Evolutionary conservation across 2,329 filamentous ascomycete species (phyloP), one percentile per base, ranked within the genome.

Genomic region (Xylaria sp.): DNA sequence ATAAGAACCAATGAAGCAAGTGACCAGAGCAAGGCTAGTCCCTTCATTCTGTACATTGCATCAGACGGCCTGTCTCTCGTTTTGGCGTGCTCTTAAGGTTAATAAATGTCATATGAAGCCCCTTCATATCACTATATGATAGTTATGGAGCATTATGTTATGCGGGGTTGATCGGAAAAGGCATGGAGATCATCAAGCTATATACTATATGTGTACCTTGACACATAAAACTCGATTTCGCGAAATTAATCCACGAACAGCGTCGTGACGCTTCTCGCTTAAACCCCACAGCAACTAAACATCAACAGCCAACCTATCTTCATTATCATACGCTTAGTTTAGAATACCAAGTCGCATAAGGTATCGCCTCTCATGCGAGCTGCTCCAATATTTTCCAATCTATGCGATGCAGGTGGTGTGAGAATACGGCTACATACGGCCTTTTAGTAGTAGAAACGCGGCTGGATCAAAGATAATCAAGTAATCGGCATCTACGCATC

Each of bases 191-290:
- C 25, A 27, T 27, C 62, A 42, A 65, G 32, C 37, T 6, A n/a
- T n/a, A n/a, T n/a, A n/a, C n/a, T n/a, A n/a, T 25, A 48, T 16
- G 2, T 48, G 13, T 40, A 27, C 47, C 10, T 47, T 47, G 23
- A 21, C 32, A 23, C 51, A 42, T 48, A 25, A 50, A n/a, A 27
- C 8, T 42, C 57, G 3, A 58, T 35, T 35, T 42, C 27, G 18
- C n/a, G 47, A 13, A 65, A 42, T 69, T 69, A 62, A 62, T 69
- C 66, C 66, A 69, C 66, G 66, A 69, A 66, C 66, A 53, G 47
- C 25, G 25, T 65, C 27, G 66, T 29, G 37, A 47, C 32, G 29
- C 44, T 51, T 35, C 42, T 50, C 50, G 35, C 40, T 25, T 18
- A 35, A 32, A 27, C 62, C 53, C 58, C 51, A 25, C 53, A 40